Evolutionary conservation across 2,329 filamentous ascomycete genomes (phyloP), one percentile per base, ranked within the genome.

Genomic region (Lomentospora prolificans): DNA sequence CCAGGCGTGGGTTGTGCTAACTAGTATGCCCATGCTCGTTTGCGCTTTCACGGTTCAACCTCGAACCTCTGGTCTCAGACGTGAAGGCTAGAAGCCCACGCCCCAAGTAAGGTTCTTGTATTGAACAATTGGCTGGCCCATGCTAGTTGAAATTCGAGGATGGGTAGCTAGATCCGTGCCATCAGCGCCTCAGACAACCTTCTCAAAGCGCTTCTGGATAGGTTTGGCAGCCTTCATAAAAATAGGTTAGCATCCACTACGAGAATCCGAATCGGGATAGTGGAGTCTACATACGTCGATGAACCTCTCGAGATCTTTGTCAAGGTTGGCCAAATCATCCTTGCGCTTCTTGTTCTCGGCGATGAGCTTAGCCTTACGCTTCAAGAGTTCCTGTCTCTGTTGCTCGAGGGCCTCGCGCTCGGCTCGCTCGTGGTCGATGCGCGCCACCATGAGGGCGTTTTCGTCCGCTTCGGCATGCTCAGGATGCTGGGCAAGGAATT

Each of bases 301-400:
- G 66, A 96, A 96, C 65, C 89, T 91, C 72, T 97, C 94, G 57
- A 97, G 75, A 69, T 96, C 90, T 65, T 88, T 87, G 64, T 99
- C 94, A 58, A 99, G 74, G 64, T 87, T 96, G 19, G 88, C 90
- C 51, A 99, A 74, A 64, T 97, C 90, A 56, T 96, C 91, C 68
- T 95, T 96, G 61, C 92, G 82, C 72, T 90, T 90, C 72, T 95
- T 95, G 68, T 96, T 96, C 67, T 84, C 80, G 1, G 78, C 75
- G 53, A 81, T 82, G 51, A 84, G 75, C 67, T 82, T 82, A 61
- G 80, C 77, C 64, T 83, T 84, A 54, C 78, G 72, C 66, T 80
- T 90, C 50, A 90, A 72, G 2, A 91, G 75, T 61, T 87, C 86
- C 67, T 90, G 85, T 53, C 91, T 80, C 63, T 90, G 85, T 68